phyloP scores from a whole-genome alignment of 768 basidiomycete genomes.

The Amanita inopinata region DNA sequence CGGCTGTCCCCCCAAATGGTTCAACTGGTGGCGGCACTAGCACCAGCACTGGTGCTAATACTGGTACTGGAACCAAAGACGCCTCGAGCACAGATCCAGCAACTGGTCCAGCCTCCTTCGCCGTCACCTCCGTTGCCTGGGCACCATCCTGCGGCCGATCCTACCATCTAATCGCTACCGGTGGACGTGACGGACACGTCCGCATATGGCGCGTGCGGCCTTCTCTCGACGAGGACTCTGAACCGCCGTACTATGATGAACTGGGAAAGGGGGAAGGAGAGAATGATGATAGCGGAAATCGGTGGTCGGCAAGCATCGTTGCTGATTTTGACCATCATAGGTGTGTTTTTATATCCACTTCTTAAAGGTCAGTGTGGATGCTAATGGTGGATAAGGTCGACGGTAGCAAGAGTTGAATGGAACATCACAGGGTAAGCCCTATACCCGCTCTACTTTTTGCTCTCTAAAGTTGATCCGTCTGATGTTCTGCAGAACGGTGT shows the following conservation, averaged over 20 bases:
- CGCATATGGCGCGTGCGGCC: conserved; percentile 84
- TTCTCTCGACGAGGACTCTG: conserved; percentile 2
- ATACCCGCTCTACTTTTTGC: not conserved
- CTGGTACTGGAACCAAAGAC: not conserved
- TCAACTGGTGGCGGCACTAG: no score
- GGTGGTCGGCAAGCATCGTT: conserved; percentile 69
- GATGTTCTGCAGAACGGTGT: conserved; percentile 69
- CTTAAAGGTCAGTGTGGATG: not conserved
- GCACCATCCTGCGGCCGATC: conserved; percentile 90
- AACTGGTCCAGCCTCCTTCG: conserved; percentile 33
- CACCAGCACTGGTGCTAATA: conserved; percentile 3
- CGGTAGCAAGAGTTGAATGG: conserved; percentile 87
- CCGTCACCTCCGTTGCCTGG: conserved; percentile 85
- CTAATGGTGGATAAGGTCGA: conserved; percentile 34
- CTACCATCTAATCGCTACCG: conserved; percentile 91
- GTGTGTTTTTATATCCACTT: conserved; percentile 25
- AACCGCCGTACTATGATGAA: conserved; percentile 19
- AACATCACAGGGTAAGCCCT: conserved; percentile 70
- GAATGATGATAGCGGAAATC: conserved; percentile 27
- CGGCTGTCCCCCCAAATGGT: no score
- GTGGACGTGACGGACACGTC: conserved; percentile 78
- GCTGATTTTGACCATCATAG: conserved; percentile 86
- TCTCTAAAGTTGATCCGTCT: conserved; percentile 5
- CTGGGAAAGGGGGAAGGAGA: conserved; percentile 30
- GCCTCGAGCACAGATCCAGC: not conserved